These are phyloP conservation scores for Candolleomyces efflorescens DNA, from an alignment of 768 basidiomycete species.

Conservation along the genomic window DNA sequence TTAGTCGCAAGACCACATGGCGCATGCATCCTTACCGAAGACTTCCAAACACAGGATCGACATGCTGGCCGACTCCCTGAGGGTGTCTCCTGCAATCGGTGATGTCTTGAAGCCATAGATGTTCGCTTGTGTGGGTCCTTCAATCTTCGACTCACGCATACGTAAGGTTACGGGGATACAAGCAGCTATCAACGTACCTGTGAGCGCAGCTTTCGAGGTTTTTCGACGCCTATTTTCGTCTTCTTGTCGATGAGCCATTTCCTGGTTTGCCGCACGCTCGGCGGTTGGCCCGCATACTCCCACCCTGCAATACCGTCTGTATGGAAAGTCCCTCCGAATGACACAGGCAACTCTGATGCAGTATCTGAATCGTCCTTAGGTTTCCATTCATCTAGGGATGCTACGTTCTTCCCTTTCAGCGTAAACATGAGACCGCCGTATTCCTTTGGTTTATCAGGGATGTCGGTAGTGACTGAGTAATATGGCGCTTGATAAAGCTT, in stretches of 20 bases:
- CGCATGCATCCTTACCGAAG: constrained; percentile 55
- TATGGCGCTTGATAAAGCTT: constrained; percentile 75
- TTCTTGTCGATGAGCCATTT: constrained; percentile 35
- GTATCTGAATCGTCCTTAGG: constrained; percentile 12
- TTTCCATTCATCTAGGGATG: constrained; percentile 58
- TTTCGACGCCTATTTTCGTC: constrained; percentile 11
- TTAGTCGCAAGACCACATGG: not conserved
- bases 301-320: constrained; percentile 52
- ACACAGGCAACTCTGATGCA: not conserved
- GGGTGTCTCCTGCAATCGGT: constrained; percentile 24
- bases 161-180: not conserved
- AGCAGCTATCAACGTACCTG: constrained; percentile 38
- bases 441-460: constrained; percentile 63
- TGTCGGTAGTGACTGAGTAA: constrained; percentile 71
- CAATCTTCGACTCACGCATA: constrained; percentile 35
- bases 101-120: constrained; percentile 64
- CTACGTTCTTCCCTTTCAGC: constrained; percentile 59
- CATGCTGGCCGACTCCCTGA: constrained; percentile 70
- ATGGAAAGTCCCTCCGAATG: constrained; percentile 13
- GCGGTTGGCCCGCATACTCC: constrained; percentile 77
- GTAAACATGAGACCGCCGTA: constrained; percentile 77
- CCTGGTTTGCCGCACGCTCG: constrained; percentile 48
- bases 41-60: constrained; percentile 78
- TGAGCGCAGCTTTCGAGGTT: constrained; percentile 31
- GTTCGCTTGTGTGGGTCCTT: constrained; percentile 74